Percentiles rank a stretch among this genome's conserved stretches.
phyloP scores from a whole-genome alignment of 305 asterid species.

The Caryopteris hybrid region DNA sequence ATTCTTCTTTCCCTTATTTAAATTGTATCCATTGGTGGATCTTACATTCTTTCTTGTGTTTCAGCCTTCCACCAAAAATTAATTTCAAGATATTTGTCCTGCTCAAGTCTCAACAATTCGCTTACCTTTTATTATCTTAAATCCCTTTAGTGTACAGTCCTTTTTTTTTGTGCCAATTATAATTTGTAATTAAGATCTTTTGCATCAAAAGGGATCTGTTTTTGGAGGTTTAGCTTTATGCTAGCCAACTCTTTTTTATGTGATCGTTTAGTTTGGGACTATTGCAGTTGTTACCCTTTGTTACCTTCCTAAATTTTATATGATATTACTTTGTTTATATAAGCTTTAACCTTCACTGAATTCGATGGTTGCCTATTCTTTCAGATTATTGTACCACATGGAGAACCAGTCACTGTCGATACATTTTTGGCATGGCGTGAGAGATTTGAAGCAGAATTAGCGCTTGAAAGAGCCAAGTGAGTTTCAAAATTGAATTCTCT shows the following conservation, averaged over 20 bases:
- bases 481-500: slow-evolving; percentile 29
- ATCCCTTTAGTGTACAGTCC: background rate
- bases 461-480: slow-evolving; percentile 98
- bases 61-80: background rate
- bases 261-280: background rate
- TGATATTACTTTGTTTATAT: background rate
- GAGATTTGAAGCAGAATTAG: slow-evolving; percentile 95
- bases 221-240: background rate
- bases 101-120: background rate
- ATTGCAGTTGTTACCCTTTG: background rate
- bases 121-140: background rate
- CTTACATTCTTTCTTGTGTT: background rate
- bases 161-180: background rate
- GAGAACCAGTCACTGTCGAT: slow-evolving; percentile 95
- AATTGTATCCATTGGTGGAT: background rate
- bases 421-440: slow-evolving; percentile 98
- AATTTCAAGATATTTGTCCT: slow-evolving; percentile 1
- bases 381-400: slow-evolving; percentile 92
- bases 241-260: background rate
- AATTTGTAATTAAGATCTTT: too few species aligned
- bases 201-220: background rate
- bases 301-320: background rate
- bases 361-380: slow-evolving; percentile 21
- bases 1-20: slow-evolving; percentile 3
- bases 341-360: slow-evolving; percentile 13